Evolutionary conservation across 306 rosid genomes (phyloP), one percentile per base, ranked within the genome.

Genomic region (Datisca glomerata): DNA sequence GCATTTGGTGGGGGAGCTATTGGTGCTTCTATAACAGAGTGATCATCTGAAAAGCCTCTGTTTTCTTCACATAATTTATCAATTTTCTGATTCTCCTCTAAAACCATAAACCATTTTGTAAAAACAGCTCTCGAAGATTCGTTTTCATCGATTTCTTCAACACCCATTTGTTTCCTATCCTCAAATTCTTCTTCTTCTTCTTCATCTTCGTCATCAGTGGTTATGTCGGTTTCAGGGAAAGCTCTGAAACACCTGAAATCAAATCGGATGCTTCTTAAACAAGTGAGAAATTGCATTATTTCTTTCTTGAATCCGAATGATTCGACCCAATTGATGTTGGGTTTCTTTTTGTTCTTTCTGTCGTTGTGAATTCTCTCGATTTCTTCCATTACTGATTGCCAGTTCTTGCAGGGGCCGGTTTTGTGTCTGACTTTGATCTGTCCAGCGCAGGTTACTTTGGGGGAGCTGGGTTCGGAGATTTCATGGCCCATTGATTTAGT

Each of bases 371-470:
- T 72, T 65, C 70, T 73, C 70, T 89, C 98, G 51, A 89, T 83
- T 66, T 89, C 95, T 29, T 89, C 98, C 98, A 89, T 80, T 18
- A 89, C 86, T 0, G 98, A 75, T 34, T 80, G 93, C 98, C 98
- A 89, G 61, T 65, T 84, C 55, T 85, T 57, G 65, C 81, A 69
- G 4, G 78, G 25, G 4, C 55, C 28, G 7, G 76, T 8, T 34
- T 75, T 73, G 11, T 69, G 91, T 53, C 84, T 41, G 44, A 80
- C 82, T 52, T 89, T 89, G 69, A 89, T 89, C 64, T 89, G 93
- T 1, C 98, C 98, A 1, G 95, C 93, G 15, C 95, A 89, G 0
- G 95, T 89, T 3, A 89, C 95, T 60, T 89, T 89, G 0, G 97
- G 98, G 1, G 98, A 89, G 2, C 86, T 89, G 1, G 98, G 98